These are phyloP conservation scores for Cercophora scortea DNA, from an alignment of 495 filamentous ascomycete genomes.

Conservation along the genomic window DNA sequence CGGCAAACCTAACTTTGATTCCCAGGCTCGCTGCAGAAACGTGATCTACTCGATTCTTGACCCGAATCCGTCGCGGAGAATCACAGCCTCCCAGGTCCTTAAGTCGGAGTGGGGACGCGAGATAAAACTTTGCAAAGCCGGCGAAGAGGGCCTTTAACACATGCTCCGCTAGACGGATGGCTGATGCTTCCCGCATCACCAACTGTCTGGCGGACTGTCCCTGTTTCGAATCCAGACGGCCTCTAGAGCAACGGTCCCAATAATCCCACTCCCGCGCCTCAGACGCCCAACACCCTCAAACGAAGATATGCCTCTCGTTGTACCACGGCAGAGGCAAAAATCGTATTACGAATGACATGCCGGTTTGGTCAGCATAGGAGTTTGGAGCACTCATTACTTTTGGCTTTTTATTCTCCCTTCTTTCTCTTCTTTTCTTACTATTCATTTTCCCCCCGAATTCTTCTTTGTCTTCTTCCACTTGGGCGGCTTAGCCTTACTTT, in stretches of 20 bases:
- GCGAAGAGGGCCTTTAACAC: constrained; percentile 71
- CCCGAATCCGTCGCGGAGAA: constrained; percentile 84
- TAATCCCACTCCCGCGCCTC: neutral
- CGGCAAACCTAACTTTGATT: constrained; percentile 9
- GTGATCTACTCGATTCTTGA: constrained; percentile 98
- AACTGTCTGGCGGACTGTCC: constrained; percentile 13
- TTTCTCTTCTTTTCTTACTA: neutral
- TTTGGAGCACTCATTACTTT: constrained; percentile 11
- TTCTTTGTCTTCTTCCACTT: neutral
- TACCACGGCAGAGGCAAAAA: constrained; percentile 5
- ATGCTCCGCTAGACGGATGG: constrained; percentile 19
- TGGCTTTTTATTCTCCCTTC: constrained; percentile 1
- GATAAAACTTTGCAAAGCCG: constrained; percentile 92
- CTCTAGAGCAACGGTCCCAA: neutral
- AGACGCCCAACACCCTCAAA: neutral
- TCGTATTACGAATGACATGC: constrained; percentile 10
- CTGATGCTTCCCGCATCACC: constrained; percentile 3
- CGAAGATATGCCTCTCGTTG: constrained; percentile 1
- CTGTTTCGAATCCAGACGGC: neutral
- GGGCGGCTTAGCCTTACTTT: neutral
- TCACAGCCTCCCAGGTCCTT: constrained; percentile 91
- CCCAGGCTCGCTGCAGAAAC: constrained; percentile 89
- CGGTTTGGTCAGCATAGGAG: constrained; percentile 20
- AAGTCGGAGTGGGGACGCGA: constrained; percentile 98
- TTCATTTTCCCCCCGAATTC: constrained; percentile 4